Percentiles rank a stretch among this genome's conserved stretches.
These are phyloP conservation scores for Tetrapisispora taiwanensis DNA, from an alignment of 805 yeast genomes.

Conservation along the genomic window DNA sequence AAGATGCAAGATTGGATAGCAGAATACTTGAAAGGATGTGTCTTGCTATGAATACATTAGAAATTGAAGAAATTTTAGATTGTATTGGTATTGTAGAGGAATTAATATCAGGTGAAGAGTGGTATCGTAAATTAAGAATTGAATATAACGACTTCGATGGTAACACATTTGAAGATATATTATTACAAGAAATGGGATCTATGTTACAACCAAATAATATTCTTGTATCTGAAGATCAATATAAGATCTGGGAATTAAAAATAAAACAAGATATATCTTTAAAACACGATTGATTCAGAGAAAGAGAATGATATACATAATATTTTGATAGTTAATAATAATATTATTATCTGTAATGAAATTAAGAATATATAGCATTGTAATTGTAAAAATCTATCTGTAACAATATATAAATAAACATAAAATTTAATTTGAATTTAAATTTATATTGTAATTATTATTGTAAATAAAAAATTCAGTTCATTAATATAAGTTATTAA, in stretches of 20 bases:
- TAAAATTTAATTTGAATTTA: no score
- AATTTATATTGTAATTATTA: no score
- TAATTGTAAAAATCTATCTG: no score
- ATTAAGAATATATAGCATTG: no score
- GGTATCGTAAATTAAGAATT: slow-evolving; percentile 50
- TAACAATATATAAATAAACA: no score
- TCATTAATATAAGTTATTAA: no score
- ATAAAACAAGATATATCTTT: slow-evolving; percentile 23
- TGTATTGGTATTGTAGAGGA: slow-evolving; percentile 47
- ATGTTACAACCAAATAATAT: slow-evolving; percentile 30
- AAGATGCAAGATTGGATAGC: slow-evolving; percentile 40
- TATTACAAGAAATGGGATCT: slow-evolving; percentile 24
- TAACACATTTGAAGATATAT: slow-evolving; percentile 17
- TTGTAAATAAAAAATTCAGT: no score
- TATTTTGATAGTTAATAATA: no score
- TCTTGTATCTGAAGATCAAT: slow-evolving; percentile 26
- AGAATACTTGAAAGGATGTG: slow-evolving; percentile 43
- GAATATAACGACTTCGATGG: slow-evolving; percentile 31
- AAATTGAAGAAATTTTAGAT: slow-evolving; percentile 37
- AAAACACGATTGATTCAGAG: slow-evolving; percentile 5
- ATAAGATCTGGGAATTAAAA: slow-evolving; percentile 26
- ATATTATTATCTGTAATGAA: no score
- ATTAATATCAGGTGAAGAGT: slow-evolving; percentile 45
- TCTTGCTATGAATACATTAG: slow-evolving; percentile 41
- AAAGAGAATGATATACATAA: no score